Conservation (phyloP, 2,329 filamentous ascomycete species). For the Stemphylium lycopersici region DNA sequence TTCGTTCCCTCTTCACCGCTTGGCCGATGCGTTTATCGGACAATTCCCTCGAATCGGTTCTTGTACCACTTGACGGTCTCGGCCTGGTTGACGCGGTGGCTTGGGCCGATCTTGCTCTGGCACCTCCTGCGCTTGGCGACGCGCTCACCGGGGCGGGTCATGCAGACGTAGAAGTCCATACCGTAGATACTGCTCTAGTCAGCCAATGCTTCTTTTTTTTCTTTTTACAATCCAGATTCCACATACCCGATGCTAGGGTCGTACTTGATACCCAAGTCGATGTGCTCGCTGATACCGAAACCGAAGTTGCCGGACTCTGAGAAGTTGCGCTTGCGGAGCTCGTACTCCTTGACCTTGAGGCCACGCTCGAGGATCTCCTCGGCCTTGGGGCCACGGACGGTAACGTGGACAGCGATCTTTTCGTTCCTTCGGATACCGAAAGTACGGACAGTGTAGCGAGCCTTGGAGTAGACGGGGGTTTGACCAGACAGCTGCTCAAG, state of each 20-base stretch:
- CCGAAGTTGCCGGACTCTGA: conserved; percentile 95
- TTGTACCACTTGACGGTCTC: conserved; percentile 99
- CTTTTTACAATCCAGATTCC: not conserved
- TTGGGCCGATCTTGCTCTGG: conserved; percentile 83
- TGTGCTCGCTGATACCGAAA: conserved; percentile 99
- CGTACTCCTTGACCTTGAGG: conserved; percentile 99
- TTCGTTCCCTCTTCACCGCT: conserved; percentile 34
- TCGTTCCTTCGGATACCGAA: conserved; percentile 99
- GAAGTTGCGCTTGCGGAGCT: conserved; percentile 99
- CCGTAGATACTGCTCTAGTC: conserved; percentile 54
- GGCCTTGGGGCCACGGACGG: conserved; percentile 97
- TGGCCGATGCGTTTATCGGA: conserved; percentile 74
- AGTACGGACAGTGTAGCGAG: conserved; percentile 99
- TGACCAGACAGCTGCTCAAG: conserved; percentile 99
- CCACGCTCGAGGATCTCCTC: conserved; percentile 99
- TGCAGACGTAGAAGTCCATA: conserved; percentile 99
- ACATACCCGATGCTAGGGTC: conserved; percentile 50
- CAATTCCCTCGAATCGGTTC: conserved; percentile 96
- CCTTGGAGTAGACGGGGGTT: conserved; percentile 99
- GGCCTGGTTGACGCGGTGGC: conserved; percentile 89
- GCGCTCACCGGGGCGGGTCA: conserved; percentile 98
- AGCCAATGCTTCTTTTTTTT: conserved; percentile 18
- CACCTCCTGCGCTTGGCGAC: conserved; percentile 92
- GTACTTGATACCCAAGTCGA: conserved; percentile 97
- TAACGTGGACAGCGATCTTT: conserved; percentile 96